Evolutionary conservation across 2,329 filamentous ascomycete species (phyloP), one percentile per base, ranked within the genome.

Genomic region (Phoma sp.): DNA sequence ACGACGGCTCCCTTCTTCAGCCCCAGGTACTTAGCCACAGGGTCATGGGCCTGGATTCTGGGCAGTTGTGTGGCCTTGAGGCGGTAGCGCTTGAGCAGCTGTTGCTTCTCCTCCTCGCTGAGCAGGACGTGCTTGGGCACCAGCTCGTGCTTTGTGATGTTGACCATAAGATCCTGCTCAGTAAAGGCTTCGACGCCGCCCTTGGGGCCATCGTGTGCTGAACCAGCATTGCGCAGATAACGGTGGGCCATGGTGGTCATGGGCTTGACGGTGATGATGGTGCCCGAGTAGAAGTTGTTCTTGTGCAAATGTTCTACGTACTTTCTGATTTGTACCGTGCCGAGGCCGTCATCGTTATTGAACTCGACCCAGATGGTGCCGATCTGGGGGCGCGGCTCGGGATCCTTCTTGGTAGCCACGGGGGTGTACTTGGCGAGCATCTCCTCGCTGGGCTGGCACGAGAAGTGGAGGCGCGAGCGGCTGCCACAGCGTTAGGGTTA

Each of bases 1-100:
- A 99, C 95, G 3, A 99, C 93, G 77, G 97, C 90, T 3, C 93
- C 92, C 72, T 93, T 85, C 80, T 90, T 89, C 59, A 99, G 80
- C 10, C 95, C 95, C 50, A 97, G 80, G 75, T 98, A 99, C 68
- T 89, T 88, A 24, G 95, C 91, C 47, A 99, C 92, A 3, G 95
- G 95, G 75, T 99, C 95, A 64, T 90, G 90, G 63, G 90, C 85
- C 76, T 96, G 86, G 67, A 99, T 96, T 52, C 95, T 85, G 4
- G 95, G 95, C 71, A 99, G 81, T 80, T 99, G 95, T 8, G 91
- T 97, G 83, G 99, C 95, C 86, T 97, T 98, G 75, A 99, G 79
- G 43, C 95, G 86, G 78, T 99, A 99, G 59, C 95, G 83, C 78
- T 92, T 87, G 57, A 99, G 82, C 69, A 99, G 79, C 33, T 89